These are phyloP conservation scores for Capronia coronata DNA, from an alignment of 2,329 filamentous ascomycete genomes.

Conservation along the genomic window DNA sequence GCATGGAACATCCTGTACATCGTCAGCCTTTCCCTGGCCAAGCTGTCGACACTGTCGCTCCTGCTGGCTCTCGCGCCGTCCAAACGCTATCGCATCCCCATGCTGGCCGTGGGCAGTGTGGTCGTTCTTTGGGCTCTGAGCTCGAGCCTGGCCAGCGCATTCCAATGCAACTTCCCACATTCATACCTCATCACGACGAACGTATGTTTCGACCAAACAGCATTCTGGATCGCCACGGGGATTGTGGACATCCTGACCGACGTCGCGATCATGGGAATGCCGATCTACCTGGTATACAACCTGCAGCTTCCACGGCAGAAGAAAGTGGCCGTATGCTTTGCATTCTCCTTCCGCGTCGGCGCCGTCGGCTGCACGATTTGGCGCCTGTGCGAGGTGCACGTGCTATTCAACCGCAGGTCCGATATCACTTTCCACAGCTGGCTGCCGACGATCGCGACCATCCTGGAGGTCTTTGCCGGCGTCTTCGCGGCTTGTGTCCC, in stretches of 20 bases:
- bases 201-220: constrained; percentile 23
- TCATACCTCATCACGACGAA: constrained; percentile 16
- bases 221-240: constrained; percentile 23
- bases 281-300: constrained; percentile 24
- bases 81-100: constrained; percentile 14
- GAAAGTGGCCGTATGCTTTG: constrained; percentile 22
- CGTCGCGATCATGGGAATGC: constrained; percentile 23
- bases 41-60: constrained; percentile 11
- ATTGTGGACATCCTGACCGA: constrained; percentile 25
- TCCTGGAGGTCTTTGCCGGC: constrained; percentile 15
- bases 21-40: constrained; percentile 9
- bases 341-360: constrained; percentile 14
- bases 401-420: constrained; percentile 10
- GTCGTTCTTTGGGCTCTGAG: constrained; percentile 21
- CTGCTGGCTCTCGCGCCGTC: constrained; percentile 13
- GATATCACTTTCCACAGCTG: constrained; percentile 19
- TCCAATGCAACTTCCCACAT: constrained; percentile 25
- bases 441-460: constrained; percentile 13
- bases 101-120: constrained; percentile 14
- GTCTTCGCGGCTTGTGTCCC: constrained; percentile 16
- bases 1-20: constrained; percentile 26
- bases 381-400: constrained; percentile 9
- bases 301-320: constrained; percentile 24
- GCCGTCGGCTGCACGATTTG: constrained; percentile 13
- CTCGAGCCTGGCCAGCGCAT: constrained; percentile 21